Conservation (phyloP, 2,329 filamentous ascomycete species). For the Anthostomella pinea region DNA sequence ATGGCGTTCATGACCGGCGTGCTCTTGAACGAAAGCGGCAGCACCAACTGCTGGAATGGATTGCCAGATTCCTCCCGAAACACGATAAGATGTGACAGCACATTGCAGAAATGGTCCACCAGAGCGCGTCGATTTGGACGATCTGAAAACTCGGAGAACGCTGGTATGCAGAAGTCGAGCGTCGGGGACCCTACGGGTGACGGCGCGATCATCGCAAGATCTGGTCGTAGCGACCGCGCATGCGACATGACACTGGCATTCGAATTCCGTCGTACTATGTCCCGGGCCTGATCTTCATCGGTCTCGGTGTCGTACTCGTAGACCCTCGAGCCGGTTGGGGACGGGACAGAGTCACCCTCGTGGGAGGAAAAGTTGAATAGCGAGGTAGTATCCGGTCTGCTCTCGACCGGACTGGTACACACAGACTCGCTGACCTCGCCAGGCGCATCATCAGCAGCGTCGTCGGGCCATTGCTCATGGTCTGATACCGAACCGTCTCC, state of each 20-base stretch:
- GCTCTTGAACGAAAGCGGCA: conserved; percentile 56
- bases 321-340: conserved; percentile 30
- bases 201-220: conserved; percentile 41
- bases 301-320: conserved; percentile 29
- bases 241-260: conserved; percentile 16
- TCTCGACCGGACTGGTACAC: conserved; percentile 21
- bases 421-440: conserved; percentile 19
- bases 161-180: conserved; percentile 50
- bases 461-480: conserved; percentile 21
- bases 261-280: conserved; percentile 22
- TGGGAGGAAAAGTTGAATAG: conserved; percentile 15
- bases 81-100: conserved; percentile 63
- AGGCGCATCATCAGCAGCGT: conserved; percentile 8
- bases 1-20: conserved; percentile 74
- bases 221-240: conserved; percentile 31
- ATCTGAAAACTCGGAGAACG: conserved; percentile 56
- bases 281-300: conserved; percentile 10
- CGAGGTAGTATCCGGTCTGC: conserved; percentile 14
- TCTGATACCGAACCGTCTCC: conserved; percentile 13
- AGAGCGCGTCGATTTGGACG: conserved; percentile 53
- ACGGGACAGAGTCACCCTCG: conserved; percentile 23
- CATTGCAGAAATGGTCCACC: conserved; percentile 62
- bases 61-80: conserved; percentile 62
- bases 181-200: conserved; percentile 39
- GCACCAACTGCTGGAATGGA: conserved; percentile 59